A percentile compares a stretch with the other conserved stretches of the same genome.
These are phyloP conservation scores for Beauveria medogensis DNA, from an alignment of 2,329 filamentous ascomycete genomes.

Conservation along the genomic window DNA sequence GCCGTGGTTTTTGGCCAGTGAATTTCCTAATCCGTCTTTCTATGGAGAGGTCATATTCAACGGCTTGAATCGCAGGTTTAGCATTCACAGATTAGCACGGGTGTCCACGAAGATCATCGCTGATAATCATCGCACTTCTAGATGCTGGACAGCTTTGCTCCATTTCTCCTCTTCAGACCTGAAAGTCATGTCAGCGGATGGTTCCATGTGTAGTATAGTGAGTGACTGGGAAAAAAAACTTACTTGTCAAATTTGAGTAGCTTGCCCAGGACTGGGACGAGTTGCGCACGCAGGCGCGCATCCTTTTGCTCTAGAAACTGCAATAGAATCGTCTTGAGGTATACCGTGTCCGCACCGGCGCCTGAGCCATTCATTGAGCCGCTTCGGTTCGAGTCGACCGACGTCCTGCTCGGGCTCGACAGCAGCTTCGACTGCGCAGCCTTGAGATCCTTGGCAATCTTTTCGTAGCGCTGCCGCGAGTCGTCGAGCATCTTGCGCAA, in stretches of 20 bases:
- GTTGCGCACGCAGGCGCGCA: conserved; percentile 63
- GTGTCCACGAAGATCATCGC: not conserved
- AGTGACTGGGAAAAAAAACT: conserved; percentile 22
- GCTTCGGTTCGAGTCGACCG: conserved; percentile 38
- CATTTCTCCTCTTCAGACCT: conserved; percentile 22
- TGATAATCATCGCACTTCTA: conserved; percentile 13
- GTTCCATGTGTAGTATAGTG: not conserved
- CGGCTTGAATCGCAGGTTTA: not conserved
- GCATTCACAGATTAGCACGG: not conserved
- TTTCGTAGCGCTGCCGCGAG: conserved; percentile 67
- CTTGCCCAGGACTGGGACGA: conserved; percentile 71
- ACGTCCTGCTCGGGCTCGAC: conserved; percentile 32
- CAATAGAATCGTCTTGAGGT: conserved; percentile 72
- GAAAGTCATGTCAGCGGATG: conserved; percentile 5
- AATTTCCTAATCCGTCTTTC: not conserved
- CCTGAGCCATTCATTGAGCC: conserved; percentile 28
- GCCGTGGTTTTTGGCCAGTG: not conserved
- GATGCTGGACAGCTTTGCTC: conserved; percentile 18
- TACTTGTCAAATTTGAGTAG: conserved; percentile 70
- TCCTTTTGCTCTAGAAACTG: conserved; percentile 79
- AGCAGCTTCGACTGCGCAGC: conserved; percentile 39
- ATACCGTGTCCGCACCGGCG: conserved; percentile 43
- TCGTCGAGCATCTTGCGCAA: conserved; percentile 72
- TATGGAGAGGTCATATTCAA: too few relatives aligned
- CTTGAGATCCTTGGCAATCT: conserved; percentile 61